phyloP scores from a whole-genome alignment of 202 grass and related monocot genomes.

The Saccharum hybrid region DNA sequence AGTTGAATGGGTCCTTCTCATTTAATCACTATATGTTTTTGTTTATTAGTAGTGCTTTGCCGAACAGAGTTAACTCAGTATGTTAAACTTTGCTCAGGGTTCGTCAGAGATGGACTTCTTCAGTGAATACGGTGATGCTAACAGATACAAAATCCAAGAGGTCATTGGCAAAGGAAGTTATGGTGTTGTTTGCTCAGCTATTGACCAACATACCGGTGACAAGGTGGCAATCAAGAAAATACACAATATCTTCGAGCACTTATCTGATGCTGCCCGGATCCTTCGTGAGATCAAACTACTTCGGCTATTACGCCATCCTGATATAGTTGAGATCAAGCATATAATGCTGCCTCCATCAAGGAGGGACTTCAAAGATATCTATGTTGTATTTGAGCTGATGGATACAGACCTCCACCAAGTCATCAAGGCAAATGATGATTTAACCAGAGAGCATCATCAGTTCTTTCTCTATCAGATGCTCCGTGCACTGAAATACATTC shows the following conservation, averaged over 20 bases:
- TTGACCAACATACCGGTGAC: constrained; percentile 78
- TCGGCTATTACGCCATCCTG: constrained; percentile 81
- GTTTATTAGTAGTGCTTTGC: neutral
- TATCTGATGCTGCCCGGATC: constrained; percentile 89
- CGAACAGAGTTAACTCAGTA: constrained; percentile 20
- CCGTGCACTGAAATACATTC: constrained; percentile 91
- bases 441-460: constrained; percentile 89
- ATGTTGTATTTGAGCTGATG: constrained; percentile 98
- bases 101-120: constrained; percentile 91
- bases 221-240: constrained; percentile 99
- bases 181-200: constrained; percentile 91
- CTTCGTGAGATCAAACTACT: constrained; percentile 98
- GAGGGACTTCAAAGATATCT: constrained; percentile 98
- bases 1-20: constrained; percentile 11
- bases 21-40: constrained; percentile 20
- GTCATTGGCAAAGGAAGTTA: constrained; percentile 97
- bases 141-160: constrained; percentile 94
- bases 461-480: constrained; percentile 99
- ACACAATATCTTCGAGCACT: constrained; percentile 90
- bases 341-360: constrained; percentile 95
- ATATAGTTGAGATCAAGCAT: constrained; percentile 98
- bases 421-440: constrained; percentile 97
- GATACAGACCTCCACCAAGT: constrained; percentile 99
- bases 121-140: constrained; percentile 87
- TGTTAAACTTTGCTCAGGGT: constrained; percentile 59